Evolutionary conservation across 495 filamentous ascomycete genomes (phyloP).

Genomic region (Wilcoxina mikolae): DNA sequence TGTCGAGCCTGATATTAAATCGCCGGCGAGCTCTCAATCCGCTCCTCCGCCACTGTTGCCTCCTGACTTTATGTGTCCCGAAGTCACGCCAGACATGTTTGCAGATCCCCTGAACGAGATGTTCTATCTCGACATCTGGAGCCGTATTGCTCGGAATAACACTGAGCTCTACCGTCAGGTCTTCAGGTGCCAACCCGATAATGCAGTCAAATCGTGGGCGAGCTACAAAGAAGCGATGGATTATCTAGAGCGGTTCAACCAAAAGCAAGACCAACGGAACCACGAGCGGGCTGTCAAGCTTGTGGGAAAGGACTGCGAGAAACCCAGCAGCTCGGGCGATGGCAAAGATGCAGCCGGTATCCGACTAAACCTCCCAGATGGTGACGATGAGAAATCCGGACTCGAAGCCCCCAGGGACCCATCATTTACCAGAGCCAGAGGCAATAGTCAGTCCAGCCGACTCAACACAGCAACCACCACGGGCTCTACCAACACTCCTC

Average conservation of each 20-base stretch:
- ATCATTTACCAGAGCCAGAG: conserved; percentile 9
- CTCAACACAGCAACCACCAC: conserved; percentile 25
- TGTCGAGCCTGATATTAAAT: neutral
- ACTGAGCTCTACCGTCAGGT: conserved; percentile 83
- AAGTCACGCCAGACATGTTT: conserved; percentile 56
- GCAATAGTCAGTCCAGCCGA: conserved; percentile 18
- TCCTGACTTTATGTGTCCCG: conserved; percentile 47
- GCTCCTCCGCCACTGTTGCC: conserved; percentile 37
- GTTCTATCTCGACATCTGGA: conserved; percentile 83
- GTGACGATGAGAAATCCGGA: neutral
- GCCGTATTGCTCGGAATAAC: conserved; percentile 79
- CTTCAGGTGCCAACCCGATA: conserved; percentile 94
- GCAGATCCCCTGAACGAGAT: conserved; percentile 64
- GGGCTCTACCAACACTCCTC: conserved; percentile 9
- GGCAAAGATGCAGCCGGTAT: conserved; percentile 32
- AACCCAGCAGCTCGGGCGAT: conserved; percentile 26
- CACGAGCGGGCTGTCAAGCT: conserved; percentile 18
- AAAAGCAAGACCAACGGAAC: conserved; percentile 28
- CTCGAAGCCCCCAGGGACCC: neutral
- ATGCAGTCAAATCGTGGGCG: conserved; percentile 81
- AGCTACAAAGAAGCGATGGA: conserved; percentile 79
- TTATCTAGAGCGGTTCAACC: conserved; percentile 65
- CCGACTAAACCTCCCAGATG: conserved; percentile 1
- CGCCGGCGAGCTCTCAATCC: neutral
- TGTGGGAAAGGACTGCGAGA: conserved; percentile 11